Evolutionary conservation across 768 basidiomycete species (phyloP), one percentile per base, ranked within the genome.

Genomic region (Lentinula guzmanii): DNA sequence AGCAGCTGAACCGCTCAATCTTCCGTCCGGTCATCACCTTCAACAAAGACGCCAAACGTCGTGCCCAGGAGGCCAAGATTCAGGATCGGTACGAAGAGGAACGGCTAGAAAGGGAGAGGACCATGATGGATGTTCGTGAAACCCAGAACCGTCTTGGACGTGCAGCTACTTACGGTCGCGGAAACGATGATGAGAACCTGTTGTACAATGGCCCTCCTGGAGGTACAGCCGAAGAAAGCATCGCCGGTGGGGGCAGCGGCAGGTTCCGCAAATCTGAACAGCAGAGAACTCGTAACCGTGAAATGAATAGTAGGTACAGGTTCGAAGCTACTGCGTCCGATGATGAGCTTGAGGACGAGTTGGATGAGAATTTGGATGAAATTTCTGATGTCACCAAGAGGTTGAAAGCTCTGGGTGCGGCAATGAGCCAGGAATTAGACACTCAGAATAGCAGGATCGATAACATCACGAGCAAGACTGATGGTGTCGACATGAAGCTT

Each of bases 311-410:
- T 68, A 84, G 91, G 39, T 98, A 85, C 71, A 94, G 98, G 74
- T 97, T 98, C 68, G 96, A 99, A 66, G 86, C 86, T 31, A 90
- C 85, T 41, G 92, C 82, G 2, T 92, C 90, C 5, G 96, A 99
- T 68, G 95, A 98, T 66, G 94, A 95, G 74, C 65, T 96, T 1
- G 96, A 99, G 76, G 90, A 98, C 67, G 95, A 98, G 74, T 68
- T 99, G 41, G 96, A 98, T 68, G 85, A 82, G 65, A 98, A 98
- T 71, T 76, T 99, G 28, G 86, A 91, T 70, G 94, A 96, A 72
- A 90, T 96, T 62, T 76, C 83, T 39, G 86, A 86, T 55, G 83
- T 89, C 56, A 85, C 91, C 2, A 90, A 87, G 75, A 79, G 85
- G 51, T 79, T 97, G 63, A 92, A 90, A 74, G 84, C 86, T 2